phyloP scores from a whole-genome alignment of 441 rosid genomes.

The Viola pubescens region DNA sequence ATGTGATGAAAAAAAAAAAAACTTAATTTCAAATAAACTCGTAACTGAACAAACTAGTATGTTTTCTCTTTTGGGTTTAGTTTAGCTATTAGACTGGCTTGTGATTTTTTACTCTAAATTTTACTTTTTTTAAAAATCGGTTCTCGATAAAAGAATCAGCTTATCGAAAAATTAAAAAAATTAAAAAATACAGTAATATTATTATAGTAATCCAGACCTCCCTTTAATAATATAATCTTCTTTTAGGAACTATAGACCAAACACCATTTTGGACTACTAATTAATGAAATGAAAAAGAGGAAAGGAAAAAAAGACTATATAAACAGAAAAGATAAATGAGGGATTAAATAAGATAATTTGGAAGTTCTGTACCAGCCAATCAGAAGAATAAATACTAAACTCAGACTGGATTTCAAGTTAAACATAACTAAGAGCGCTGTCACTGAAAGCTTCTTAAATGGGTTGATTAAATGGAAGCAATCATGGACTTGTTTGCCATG shows the following conservation, averaged over 20 bases:
- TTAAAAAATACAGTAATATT: no score
- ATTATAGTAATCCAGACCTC: no score
- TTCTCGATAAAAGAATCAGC: no score
- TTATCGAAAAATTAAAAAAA: no score
- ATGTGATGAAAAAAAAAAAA: no score
- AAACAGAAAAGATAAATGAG: slow-evolving; percentile 1
- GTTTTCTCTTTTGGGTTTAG: no score
- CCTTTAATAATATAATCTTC: no score
- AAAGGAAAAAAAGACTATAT: neutral
- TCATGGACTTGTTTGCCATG: slow-evolving; percentile 3
- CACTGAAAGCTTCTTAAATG: slow-evolving; percentile 11
- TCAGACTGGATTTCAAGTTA: slow-evolving; percentile 19
- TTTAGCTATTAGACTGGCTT: no score
- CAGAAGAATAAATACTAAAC: slow-evolving; percentile 17
- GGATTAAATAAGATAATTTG: slow-evolving; percentile 17
- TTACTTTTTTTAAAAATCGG: no score
- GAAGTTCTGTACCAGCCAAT: slow-evolving; percentile 23
- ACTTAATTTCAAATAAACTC: no score
- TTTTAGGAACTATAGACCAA: neutral
- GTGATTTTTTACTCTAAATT: no score
- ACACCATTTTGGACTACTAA: neutral
- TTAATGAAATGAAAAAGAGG: neutral
- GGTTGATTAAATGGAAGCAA: slow-evolving; percentile 12
- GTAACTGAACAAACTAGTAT: no score
- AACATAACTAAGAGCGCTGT: slow-evolving; percentile 15